A percentile compares a stretch with the other conserved stretches of the same genome.
These are phyloP conservation scores for Dendrobium chrysotoxum DNA, from an alignment of 106 monocot genomes.

Conservation along the genomic window DNA sequence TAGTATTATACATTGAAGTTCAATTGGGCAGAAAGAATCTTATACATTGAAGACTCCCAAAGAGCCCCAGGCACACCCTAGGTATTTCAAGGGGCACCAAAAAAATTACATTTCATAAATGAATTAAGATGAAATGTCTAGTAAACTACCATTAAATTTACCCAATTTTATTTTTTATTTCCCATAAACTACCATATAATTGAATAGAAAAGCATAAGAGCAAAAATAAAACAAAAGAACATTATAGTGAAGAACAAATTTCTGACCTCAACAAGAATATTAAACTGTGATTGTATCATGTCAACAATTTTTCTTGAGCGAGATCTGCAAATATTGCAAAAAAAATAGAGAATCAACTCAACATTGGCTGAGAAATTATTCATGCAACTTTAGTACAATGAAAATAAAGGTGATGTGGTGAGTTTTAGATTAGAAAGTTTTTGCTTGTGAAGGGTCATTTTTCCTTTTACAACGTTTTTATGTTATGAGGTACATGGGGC, in stretches of 20 bases:
- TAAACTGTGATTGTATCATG: constrained; percentile 57
- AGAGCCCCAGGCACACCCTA: neutral
- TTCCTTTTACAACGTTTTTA: neutral
- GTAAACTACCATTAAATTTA: too few species aligned
- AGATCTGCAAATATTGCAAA: constrained; percentile 37
- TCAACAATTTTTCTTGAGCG: constrained; percentile 64
- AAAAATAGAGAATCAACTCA: neutral
- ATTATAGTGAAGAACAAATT: neutral
- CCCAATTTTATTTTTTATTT: neutral
- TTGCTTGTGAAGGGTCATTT: neutral
- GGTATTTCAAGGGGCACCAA: neutral
- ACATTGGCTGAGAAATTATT: neutral
- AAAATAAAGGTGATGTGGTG: neutral
- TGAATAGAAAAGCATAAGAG: neutral
- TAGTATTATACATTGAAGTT: neutral
- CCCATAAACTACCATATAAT: neutral
- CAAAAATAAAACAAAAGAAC: neutral
- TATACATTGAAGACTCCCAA: neutral
- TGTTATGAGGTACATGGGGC: neutral
- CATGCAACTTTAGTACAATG: neutral
- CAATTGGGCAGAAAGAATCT: neutral
- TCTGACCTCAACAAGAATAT: constrained; percentile 77
- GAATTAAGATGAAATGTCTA: neutral
- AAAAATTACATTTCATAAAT: neutral
- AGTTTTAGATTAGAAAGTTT: neutral